Percentiles rank a stretch among this genome's conserved stretches.
These are phyloP conservation scores for Pleodorina starrii DNA, from an alignment of 139 green algal genomes.

Conservation along the genomic window DNA sequence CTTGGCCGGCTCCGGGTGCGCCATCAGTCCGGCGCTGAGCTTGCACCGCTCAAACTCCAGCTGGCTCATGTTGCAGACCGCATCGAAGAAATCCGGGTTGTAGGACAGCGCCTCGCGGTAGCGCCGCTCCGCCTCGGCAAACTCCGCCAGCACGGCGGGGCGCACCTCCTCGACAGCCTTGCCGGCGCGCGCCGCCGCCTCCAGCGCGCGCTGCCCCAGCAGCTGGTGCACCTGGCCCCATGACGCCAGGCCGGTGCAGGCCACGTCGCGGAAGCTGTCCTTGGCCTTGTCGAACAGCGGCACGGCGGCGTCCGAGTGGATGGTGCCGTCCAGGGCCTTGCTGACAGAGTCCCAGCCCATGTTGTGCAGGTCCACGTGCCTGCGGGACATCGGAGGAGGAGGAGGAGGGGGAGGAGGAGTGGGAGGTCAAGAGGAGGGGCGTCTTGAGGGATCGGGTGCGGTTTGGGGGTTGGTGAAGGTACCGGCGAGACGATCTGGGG, in stretches of 20 bases:
- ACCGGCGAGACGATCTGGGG: too few species aligned
- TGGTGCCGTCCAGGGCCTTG: constrained; percentile 73
- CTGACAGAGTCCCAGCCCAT: constrained; percentile 65
- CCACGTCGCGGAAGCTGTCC: constrained; percentile 86
- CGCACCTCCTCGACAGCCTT: constrained; percentile 38
- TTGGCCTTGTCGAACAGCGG: constrained; percentile 85
- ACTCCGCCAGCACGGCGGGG: constrained; percentile 50
- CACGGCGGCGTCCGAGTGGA: constrained; percentile 71
- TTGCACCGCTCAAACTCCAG: constrained; percentile 42
- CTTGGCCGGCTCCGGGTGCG: background rate
- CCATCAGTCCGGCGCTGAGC: constrained; percentile 33
- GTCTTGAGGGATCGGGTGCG: too few species aligned
- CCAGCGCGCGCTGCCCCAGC: constrained; percentile 16
- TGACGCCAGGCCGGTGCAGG: constrained; percentile 68
- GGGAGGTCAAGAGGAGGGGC: too few species aligned
- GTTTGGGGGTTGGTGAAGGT: too few species aligned
- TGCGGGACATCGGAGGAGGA: background rate
- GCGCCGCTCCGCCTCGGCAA: constrained; percentile 44
- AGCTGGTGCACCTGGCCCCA: constrained; percentile 76
- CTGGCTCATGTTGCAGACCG: constrained; percentile 43
- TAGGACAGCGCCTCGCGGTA: constrained; percentile 46
- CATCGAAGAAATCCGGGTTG: constrained; percentile 37
- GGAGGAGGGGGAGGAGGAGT: too few species aligned
- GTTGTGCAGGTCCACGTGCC: constrained; percentile 85
- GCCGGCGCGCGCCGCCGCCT: constrained; percentile 37